A percentile compares a stretch with the other conserved stretches of the same genome.
Evolutionary conservation across 2,329 filamentous ascomycete species (phyloP).

Genomic region (Ceratocystis alfenasii): DNA sequence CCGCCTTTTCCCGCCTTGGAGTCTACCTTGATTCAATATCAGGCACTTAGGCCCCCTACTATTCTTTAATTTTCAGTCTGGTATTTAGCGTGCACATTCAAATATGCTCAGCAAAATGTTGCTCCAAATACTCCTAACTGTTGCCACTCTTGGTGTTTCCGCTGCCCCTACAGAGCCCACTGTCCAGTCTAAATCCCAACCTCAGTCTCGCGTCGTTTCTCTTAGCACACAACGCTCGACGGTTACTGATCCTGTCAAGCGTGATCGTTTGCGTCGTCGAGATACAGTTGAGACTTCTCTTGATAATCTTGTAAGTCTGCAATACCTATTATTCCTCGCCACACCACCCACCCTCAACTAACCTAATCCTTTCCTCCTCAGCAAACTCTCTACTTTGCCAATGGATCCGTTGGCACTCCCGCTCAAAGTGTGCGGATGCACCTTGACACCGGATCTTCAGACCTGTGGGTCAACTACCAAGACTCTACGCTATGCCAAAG

Average conservation of each 20-base stretch:
- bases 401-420: conserved; percentile 51
- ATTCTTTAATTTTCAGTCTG: too few species aligned
- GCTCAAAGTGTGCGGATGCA: conserved; percentile 45
- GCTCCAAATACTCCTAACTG: conserved; percentile 13
- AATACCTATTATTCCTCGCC: background rate
- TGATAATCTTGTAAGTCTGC: conserved; percentile 43
- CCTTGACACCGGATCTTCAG: conserved; percentile 57
- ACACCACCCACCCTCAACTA: background rate
- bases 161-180: conserved; percentile 11
- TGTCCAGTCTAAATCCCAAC: conserved; percentile 22
- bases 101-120: conserved; percentile 7
- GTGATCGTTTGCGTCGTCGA: conserved; percentile 37
- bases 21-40: too few species aligned
- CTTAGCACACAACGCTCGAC: conserved; percentile 33
- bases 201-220: conserved; percentile 36
- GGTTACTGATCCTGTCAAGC: conserved; percentile 33
- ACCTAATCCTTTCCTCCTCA: conserved; percentile 26
- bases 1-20: too few species aligned
- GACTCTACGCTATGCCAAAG: conserved; percentile 47
- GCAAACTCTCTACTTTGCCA: conserved; percentile 54
- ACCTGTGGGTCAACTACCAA: conserved; percentile 58
- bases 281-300: conserved; percentile 36
- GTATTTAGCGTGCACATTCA: background rate
- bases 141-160: conserved; percentile 10
- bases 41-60: too few species aligned